These are phyloP conservation scores for Isochrysis galbana DNA, from an alignment of 78 protist genomes.

Conservation along the genomic window DNA sequence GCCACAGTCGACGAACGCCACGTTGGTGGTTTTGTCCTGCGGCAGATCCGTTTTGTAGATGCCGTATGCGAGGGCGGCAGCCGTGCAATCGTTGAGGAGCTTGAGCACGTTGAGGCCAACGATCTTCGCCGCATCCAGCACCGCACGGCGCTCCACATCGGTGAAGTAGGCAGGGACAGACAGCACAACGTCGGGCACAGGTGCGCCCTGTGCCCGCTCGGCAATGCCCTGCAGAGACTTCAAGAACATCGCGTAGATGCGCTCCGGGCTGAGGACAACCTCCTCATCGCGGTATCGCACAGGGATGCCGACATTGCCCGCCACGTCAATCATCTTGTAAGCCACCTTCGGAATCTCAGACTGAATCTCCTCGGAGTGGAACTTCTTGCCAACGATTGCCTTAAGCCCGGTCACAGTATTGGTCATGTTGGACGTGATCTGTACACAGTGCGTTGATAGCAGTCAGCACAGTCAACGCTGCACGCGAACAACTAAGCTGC, in stretches of 20 bases:
- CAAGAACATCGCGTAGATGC: constrained; percentile 81
- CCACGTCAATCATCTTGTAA: neutral
- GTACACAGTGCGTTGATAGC: neutral
- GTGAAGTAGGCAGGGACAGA: constrained; percentile 82
- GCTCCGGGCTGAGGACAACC: constrained; percentile 59
- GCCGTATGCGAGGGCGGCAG: constrained; percentile 90
- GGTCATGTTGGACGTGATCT: constrained; percentile 68
- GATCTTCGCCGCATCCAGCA: constrained; percentile 74
- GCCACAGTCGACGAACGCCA: constrained; percentile 89
- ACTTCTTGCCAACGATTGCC: constrained; percentile 74
- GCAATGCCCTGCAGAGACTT: constrained; percentile 2
- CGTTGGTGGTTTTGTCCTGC: constrained; percentile 67
- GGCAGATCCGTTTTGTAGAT: constrained; percentile 77
- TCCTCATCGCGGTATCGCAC: constrained; percentile 61
- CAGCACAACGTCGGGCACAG: constrained; percentile 30
- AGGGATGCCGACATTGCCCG: constrained; percentile 33
- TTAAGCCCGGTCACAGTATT: constrained; percentile 81
- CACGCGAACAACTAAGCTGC: too few relatives aligned
- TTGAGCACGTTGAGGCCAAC: constrained; percentile 77
- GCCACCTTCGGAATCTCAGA: neutral
- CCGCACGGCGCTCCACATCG: constrained; percentile 83
- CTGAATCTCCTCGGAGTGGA: neutral
- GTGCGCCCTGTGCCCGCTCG: neutral
- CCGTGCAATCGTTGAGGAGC: constrained; percentile 87
- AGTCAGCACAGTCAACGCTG: too few relatives aligned